phyloP scores from a whole-genome alignment of 2,329 filamentous ascomycete genomes.

The Talaromyces atroroseus region DNA sequence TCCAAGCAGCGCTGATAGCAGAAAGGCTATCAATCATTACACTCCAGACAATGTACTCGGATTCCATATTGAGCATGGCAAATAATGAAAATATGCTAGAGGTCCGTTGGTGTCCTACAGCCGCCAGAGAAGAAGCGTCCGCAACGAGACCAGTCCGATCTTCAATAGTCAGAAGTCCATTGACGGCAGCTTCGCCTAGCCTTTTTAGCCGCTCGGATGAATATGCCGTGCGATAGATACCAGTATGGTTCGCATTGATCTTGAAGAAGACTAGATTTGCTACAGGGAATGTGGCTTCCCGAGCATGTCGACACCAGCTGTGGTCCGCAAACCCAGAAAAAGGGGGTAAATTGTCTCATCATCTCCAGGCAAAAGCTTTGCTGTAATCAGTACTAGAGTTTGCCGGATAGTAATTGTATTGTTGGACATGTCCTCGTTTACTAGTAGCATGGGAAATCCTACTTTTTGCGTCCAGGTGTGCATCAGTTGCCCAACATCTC shows the following conservation, averaged over 20 bases:
- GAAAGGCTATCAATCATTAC: slow-evolving; percentile 70
- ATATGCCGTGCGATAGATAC: slow-evolving; percentile 91
- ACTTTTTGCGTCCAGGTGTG: slow-evolving; percentile 92
- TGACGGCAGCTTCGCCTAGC: slow-evolving; percentile 70
- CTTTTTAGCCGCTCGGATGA: slow-evolving; percentile 73
- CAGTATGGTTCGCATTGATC: slow-evolving; percentile 81
- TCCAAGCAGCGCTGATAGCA: slow-evolving; percentile 72
- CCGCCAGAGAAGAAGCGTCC: slow-evolving; percentile 81
- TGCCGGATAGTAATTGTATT: slow-evolving; percentile 75
- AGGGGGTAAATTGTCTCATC: slow-evolving; percentile 94
- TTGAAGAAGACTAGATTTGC: slow-evolving; percentile 82
- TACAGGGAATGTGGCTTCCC: slow-evolving; percentile 63
- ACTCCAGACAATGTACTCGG: slow-evolving; percentile 82
- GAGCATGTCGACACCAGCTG: slow-evolving; percentile 58
- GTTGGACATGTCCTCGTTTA: slow-evolving; percentile 75
- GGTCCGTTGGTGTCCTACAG: slow-evolving; percentile 78
- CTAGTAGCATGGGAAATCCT: slow-evolving; percentile 83
- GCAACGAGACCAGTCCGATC: slow-evolving; percentile 91
- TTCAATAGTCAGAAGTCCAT: slow-evolving; percentile 70
- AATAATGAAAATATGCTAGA: slow-evolving; percentile 75
- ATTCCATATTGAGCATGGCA: slow-evolving; percentile 72
- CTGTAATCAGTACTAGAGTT: slow-evolving; percentile 81
- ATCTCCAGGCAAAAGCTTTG: slow-evolving; percentile 84
- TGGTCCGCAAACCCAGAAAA: slow-evolving; percentile 76
- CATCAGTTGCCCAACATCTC: slow-evolving; percentile 84